Evolutionary conservation across 148 eudicot genomes (phyloP).

Genomic region (Suaeda aralocaspica): DNA sequence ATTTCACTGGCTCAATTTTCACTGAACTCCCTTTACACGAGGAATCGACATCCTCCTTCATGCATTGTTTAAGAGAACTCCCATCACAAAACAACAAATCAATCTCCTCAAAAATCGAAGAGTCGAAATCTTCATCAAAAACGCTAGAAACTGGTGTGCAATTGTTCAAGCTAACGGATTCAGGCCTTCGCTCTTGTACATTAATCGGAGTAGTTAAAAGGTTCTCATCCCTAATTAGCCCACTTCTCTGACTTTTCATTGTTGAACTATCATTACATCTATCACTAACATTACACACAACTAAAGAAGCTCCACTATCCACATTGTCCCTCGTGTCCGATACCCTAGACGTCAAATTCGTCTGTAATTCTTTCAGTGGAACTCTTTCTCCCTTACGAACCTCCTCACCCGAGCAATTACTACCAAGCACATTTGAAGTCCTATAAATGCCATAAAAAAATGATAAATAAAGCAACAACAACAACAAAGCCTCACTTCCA

Average conservation of each 20-base stretch:
- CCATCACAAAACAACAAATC: conserved; percentile 69
- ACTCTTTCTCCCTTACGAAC: conserved; percentile 27
- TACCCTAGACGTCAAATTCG: conserved; percentile 15
- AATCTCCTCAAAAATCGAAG: conserved; percentile 57
- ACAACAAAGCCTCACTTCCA: too few relatives aligned
- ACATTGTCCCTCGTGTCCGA: conserved; percentile 8
- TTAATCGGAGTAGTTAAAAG: conserved; percentile 24
- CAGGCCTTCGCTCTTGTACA: conserved; percentile 26
- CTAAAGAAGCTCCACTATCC: conserved; percentile 9
- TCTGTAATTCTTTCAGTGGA: conserved; percentile 55
- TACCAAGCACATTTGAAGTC: conserved; percentile 9
- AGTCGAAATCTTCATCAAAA: conserved; percentile 67
- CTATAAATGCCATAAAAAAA: conserved; percentile 20
- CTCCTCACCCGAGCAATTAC: neutral
- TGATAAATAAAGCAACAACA: neutral
- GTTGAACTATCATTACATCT: conserved; percentile 8
- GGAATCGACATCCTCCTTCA: conserved; percentile 6
- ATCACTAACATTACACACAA: conserved; percentile 12
- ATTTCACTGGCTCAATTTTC: conserved; percentile 15
- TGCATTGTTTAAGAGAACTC: conserved; percentile 28
- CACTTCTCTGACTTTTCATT: conserved; percentile 11
- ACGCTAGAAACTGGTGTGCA: conserved; percentile 28
- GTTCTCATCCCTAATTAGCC: conserved; percentile 14
- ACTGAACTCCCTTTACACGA: conserved; percentile 31
- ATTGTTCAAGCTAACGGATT: conserved; percentile 21